Conservation (phyloP, 2,329 filamentous ascomycete species). For the Ceratocystiopsis brevicomis region DNA sequence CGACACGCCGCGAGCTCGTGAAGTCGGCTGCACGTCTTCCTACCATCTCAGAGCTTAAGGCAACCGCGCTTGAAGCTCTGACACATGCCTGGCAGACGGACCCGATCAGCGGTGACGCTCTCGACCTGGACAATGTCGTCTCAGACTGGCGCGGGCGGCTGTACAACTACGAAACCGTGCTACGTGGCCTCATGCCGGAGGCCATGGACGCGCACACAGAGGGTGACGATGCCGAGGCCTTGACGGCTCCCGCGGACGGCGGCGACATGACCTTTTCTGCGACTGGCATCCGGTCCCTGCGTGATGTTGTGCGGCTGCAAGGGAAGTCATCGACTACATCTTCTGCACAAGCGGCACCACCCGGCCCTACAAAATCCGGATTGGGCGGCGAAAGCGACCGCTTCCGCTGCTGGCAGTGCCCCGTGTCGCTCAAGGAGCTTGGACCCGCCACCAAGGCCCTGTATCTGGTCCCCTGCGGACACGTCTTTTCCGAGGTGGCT, state of each 20-base stretch:
- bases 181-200: conserved; percentile 38
- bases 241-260: conserved; percentile 19
- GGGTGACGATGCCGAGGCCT: not conserved
- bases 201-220: conserved; percentile 22
- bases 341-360: conserved; percentile 21
- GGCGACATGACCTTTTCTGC: conserved; percentile 23
- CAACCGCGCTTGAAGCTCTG: conserved; percentile 67
- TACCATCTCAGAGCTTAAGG: conserved; percentile 73
- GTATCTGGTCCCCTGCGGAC: conserved; percentile 86
- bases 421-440: conserved; percentile 70
- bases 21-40: conserved; percentile 74
- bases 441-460: conserved; percentile 64
- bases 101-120: conserved; percentile 60
- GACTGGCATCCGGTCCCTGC: conserved; percentile 54
- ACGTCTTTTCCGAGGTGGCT: conserved; percentile 77
- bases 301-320: conserved; percentile 73
- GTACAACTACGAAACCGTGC: conserved; percentile 86
- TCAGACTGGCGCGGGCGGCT: conserved; percentile 70
- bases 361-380: too few relatives aligned
- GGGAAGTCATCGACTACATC: conserved; percentile 31
- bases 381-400: too few relatives aligned
- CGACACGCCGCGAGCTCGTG: conserved; percentile 86
- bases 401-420: conserved; percentile 47
- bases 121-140: conserved; percentile 53
- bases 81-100: conserved; percentile 76